Base-by-base conservation (phyloP, 768 basidiomycete species). In the Strobilomyces dryophilus region DNA sequence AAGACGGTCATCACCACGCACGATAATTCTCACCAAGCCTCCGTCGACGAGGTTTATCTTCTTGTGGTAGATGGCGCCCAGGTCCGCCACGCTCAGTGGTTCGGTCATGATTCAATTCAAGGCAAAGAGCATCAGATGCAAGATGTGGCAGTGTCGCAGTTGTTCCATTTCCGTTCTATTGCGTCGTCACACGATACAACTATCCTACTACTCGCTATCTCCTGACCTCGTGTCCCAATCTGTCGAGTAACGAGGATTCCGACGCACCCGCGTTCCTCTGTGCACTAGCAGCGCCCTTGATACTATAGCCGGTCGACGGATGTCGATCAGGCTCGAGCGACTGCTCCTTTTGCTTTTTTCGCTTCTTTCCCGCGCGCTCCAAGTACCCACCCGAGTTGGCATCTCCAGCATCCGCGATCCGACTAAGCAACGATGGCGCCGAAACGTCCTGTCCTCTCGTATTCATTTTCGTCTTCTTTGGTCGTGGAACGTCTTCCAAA, bases 271-370 rank as follows among this genome's bases (percentile, higher is more conserved):
- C 63, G 32, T 57, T 58, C 56, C 60, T 62, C 49, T 54, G 56
- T 42, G 60, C 68, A 42, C 50, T 73, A 42, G 80, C 81, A 24
- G 81, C 81, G 47, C 81, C 81, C 59, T 76, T 80, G 57, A 82
- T 82, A 57, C 77, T 80, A 56, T 67, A 76, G 37, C 78, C 80
- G n/a, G 69, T 71, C 39, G 65, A 62, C 11, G 74, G 73, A 57
- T 60, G 60, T 53, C 64, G 67, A 60, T 73, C 68, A 49, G 61
- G 61, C 43, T 69, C 67, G 39, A 61, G 56, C 39, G 65, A 62
- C 29, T 43, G 53, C 43, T 58, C 63, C 56, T 47, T 63, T 29
- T 58, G 57, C 36, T 58, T 68, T 42, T 32, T 58, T 41, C 60
- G 57, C 46, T 8, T 63, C 45, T 47, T 66, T 37, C 44, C 64